Conservation (phyloP, 129 eudicot species). For the Kitagawia praeruptora region DNA sequence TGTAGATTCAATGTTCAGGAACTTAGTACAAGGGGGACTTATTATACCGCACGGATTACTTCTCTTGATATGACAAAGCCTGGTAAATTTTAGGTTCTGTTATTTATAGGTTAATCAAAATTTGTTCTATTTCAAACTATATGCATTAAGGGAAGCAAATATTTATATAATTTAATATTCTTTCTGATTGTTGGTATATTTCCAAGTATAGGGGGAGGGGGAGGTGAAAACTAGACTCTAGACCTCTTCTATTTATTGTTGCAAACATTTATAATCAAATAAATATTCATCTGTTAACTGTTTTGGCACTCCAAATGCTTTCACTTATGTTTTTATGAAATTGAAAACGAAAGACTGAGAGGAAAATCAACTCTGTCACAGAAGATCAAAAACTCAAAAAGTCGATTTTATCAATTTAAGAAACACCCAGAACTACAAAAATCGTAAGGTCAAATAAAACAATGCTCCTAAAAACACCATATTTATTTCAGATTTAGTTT, state of each 20-base stretch:
- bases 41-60: slow-evolving; percentile 78
- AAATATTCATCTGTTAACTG: background rate
- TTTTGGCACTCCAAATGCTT: background rate
- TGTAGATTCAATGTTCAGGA: slow-evolving; percentile 91
- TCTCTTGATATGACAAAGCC: slow-evolving; percentile 81
- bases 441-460: background rate
- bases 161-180: background rate
- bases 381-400: too few relatives aligned
- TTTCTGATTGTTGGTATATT: background rate
- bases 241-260: background rate
- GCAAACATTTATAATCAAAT: background rate
- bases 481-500: background rate
- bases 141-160: background rate
- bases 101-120: background rate
- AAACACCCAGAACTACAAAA: background rate
- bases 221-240: background rate
- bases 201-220: background rate
- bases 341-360: background rate
- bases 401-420: background rate
- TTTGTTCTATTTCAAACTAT: background rate
- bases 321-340: background rate
- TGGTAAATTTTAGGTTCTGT: slow-evolving; percentile 37
- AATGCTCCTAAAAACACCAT: background rate
- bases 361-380: background rate
- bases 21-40: slow-evolving; percentile 80